A percentile compares a stretch with the other conserved stretches of the same genome.
Evolutionary conservation across 768 basidiomycete species (phyloP).

Genomic region (Antrodiella citrinella): DNA sequence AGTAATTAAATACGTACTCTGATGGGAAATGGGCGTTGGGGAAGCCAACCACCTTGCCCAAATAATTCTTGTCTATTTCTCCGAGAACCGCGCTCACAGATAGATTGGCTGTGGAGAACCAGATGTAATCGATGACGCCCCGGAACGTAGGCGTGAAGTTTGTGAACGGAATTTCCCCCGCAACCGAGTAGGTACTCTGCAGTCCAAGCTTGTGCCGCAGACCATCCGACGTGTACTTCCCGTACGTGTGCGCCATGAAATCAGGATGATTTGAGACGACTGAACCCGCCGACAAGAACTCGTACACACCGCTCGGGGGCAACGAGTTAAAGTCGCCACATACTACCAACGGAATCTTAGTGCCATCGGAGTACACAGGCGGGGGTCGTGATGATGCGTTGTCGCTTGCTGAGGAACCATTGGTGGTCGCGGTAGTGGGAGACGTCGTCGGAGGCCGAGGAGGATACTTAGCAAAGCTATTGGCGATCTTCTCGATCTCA

Average conservation of each 20-base stretch:
- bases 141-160: conserved; percentile 87
- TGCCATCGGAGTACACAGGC: conserved; percentile 73
- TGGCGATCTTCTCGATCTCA: conserved; percentile 85
- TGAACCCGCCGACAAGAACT: conserved; percentile 72
- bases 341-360: conserved; percentile 84
- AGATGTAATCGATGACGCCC: conserved; percentile 89
- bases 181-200: conserved; percentile 73
- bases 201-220: conserved; percentile 71
- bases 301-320: conserved; percentile 82
- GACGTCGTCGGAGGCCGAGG: conserved; percentile 39
- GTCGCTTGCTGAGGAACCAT: conserved; percentile 21
- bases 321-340: conserved; percentile 96
- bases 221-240: conserved; percentile 87
- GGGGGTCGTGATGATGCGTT: conserved; percentile 33
- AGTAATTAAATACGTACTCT: conserved; percentile 76
- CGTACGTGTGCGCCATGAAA: conserved; percentile 88
- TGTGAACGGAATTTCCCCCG: conserved; percentile 64
- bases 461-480: conserved; percentile 79
- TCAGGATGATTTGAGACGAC: conserved; percentile 75
- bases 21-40: conserved; percentile 96
- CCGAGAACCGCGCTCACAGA: conserved; percentile 79
- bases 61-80: conserved; percentile 76
- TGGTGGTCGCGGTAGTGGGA: conserved; percentile 20
- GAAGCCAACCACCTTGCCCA: conserved; percentile 91
- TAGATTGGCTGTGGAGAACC: conserved; percentile 73